Evolutionary conservation across 1,284 basidiomycete species (phyloP).

Genomic region (Erythrobasidium hasegawianum): DNA sequence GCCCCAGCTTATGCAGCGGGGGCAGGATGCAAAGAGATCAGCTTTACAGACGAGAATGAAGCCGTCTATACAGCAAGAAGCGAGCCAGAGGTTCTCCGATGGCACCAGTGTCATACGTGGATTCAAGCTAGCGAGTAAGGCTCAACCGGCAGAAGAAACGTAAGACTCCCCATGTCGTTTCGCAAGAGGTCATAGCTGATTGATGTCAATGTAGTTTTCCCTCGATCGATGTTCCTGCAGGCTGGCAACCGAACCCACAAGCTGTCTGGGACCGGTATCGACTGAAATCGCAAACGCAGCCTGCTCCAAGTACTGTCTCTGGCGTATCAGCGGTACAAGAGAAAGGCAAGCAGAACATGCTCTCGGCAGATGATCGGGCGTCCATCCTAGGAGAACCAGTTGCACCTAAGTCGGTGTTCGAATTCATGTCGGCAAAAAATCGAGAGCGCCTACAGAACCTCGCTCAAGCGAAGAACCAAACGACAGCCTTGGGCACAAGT

Average conservation of each 20-base stretch:
- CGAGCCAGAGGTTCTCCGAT: slow-evolving; percentile 60
- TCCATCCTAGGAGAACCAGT: slow-evolving; percentile 69
- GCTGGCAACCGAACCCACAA: slow-evolving; percentile 79
- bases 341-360: slow-evolving; percentile 37
- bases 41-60: background rate
- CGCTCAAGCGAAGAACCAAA: background rate
- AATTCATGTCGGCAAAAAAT: slow-evolving; percentile 87
- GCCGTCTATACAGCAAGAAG: slow-evolving; percentile 22
- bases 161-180: too few relatives aligned
- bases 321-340: slow-evolving; percentile 18
- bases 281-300: slow-evolving; percentile 46
- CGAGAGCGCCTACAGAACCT: slow-evolving; percentile 73
- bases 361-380: slow-evolving; percentile 74
- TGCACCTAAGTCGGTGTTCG: slow-evolving; percentile 60
- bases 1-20: background rate
- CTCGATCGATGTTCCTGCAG: slow-evolving; percentile 69
- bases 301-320: slow-evolving; percentile 46
- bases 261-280: slow-evolving; percentile 64
- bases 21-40: background rate
- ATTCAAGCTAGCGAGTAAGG: slow-evolving; percentile 66
- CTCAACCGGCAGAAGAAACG: slow-evolving; percentile 70
- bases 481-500: background rate
- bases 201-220: slow-evolving; percentile 60
- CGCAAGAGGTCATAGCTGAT: too few relatives aligned
- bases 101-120: slow-evolving; percentile 69